Percentiles rank a stretch among this genome's conserved stretches.
phyloP scores from a whole-genome alignment of 345 rosid species.

The Gossypium turneri region DNA sequence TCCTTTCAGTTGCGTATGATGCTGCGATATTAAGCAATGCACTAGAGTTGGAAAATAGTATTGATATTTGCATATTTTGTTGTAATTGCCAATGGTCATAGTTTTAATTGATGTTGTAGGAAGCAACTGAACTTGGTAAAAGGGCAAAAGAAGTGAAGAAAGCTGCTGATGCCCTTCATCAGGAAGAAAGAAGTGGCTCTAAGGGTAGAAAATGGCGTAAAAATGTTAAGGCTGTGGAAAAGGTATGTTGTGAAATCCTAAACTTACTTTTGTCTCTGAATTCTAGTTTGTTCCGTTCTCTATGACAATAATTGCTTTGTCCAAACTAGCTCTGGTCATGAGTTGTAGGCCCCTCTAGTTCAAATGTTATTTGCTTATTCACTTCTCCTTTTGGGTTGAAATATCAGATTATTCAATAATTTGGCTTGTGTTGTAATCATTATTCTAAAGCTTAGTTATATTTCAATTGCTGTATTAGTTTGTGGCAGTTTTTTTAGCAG shows the following conservation, averaged over 20 bases:
- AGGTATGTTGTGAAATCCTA: slow-evolving; percentile 40
- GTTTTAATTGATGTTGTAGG: slow-evolving; percentile 44
- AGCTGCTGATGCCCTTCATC: slow-evolving; percentile 91
- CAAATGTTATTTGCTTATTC: background rate
- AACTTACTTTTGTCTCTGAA: background rate
- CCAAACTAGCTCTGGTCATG: background rate
- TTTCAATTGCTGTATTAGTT: background rate
- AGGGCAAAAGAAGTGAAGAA: slow-evolving; percentile 92
- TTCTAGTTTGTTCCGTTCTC: background rate
- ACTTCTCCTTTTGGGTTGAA: background rate
- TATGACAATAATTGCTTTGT: background rate
- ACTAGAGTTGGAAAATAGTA: background rate
- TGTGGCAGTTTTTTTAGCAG: background rate
- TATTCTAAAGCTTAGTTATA: background rate
- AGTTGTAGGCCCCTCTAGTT: background rate
- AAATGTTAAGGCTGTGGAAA: slow-evolving; percentile 93
- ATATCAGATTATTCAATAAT: background rate
- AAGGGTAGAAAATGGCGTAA: slow-evolving; percentile 98
- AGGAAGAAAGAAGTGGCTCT: slow-evolving; percentile 92
- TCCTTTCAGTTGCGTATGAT: background rate
- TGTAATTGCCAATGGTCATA: slow-evolving; percentile 4
- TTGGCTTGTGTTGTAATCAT: background rate
- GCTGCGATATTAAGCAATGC: background rate
- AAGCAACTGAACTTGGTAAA: slow-evolving; percentile 97
- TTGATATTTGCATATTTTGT: background rate